Base-by-base conservation (phyloP, 2,329 filamentous ascomycete genomes). In the Grosmannia penicillata region DNA sequence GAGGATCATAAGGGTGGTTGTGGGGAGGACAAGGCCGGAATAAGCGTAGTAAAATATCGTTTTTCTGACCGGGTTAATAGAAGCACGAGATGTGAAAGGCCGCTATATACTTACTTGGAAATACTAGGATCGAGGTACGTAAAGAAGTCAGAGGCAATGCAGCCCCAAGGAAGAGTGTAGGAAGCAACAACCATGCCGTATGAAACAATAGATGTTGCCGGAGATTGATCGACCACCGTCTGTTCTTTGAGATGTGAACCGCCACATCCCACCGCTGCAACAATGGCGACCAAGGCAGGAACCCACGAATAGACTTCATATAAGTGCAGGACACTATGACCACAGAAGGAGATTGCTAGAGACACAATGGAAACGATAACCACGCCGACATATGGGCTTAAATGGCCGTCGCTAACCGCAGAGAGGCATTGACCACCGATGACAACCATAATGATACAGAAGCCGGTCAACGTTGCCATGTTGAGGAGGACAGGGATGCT, bases 101-200 rank as follows among this genome's bases (percentile, higher is more conserved):
- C n/a, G n/a, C n/a, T n/a, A n/a, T n/a, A n/a, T n/a, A n/a, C n/a
- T 14, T 30, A 40, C 33, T 37, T 17, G 1, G 35, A 21, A 7
- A 31, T 33, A 15, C 36, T 29, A 1, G 72, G 72, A 37, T 69
- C 62, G 39, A 76, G 63, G 48, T 78, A 79, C 0, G 72, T 72
- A 0, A 70, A 70, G 40, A 78, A 68, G 49, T 78, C 74, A 17
- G 69, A 73, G 1, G 70, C 63, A 19, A 77, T 58, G 2, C 63
- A 65, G 4, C 65, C 69, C 63, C 70, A 80, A 0, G 75, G 73
- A 2, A 80, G 64, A 60, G 77, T 69, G 49, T 75, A 78, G 0
- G 70, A 70, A 0, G 75, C 72, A 4, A 79, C 65, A 37, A 77
- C 65, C 56, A 72, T 73, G 34, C 64, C 72, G 44, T 73, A 79